A percentile compares a stretch with the other conserved stretches of the same genome.
Conservation (phyloP, 2,329 filamentous ascomycete genomes). For the Hypomyces perniciosus region DNA sequence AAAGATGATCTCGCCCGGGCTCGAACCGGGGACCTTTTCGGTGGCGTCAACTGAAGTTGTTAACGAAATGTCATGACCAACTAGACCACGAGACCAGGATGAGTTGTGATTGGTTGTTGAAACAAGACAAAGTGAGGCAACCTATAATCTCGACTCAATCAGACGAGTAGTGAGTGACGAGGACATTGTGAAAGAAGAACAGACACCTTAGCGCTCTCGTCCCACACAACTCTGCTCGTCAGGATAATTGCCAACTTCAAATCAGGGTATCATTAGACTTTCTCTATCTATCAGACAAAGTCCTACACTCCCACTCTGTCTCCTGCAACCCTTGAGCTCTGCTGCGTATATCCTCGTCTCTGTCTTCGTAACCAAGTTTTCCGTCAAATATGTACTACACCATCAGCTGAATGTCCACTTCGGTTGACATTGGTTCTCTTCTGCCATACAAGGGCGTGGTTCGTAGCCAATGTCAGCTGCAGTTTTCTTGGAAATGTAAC, state of each 20-base stretch:
- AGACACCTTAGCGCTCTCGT: too few relatives aligned
- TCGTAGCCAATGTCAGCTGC: neutral
- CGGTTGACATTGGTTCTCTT: neutral
- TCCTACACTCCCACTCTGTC: slow-evolving; percentile 6
- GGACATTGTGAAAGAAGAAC: too few relatives aligned
- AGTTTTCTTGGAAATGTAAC: neutral
- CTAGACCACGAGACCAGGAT: slow-evolving; percentile 14
- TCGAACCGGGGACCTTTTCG: slow-evolving; percentile 15
- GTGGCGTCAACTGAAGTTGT: slow-evolving; percentile 12
- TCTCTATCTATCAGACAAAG: slow-evolving; percentile 21
- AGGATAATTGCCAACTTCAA: slow-evolving; percentile 17
- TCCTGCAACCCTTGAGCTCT: slow-evolving; percentile 6
- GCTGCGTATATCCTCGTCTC: slow-evolving; percentile 3
- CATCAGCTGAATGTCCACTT: slow-evolving; percentile 3
- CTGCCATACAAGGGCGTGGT: neutral
- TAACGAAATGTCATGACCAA: slow-evolving; percentile 15
- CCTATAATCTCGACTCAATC: neutral
- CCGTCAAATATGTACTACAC: slow-evolving; percentile 8
- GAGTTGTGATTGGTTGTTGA: neutral
- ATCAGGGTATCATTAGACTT: slow-evolving; percentile 37
- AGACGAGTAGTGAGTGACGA: neutral
- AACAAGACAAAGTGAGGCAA: neutral
- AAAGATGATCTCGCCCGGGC: slow-evolving; percentile 12
- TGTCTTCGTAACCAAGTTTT: slow-evolving; percentile 10
- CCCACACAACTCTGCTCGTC: neutral